Base-by-base conservation (phyloP, 1,139 yeast genomes). In the Debaryomyces coudertii region DNA sequence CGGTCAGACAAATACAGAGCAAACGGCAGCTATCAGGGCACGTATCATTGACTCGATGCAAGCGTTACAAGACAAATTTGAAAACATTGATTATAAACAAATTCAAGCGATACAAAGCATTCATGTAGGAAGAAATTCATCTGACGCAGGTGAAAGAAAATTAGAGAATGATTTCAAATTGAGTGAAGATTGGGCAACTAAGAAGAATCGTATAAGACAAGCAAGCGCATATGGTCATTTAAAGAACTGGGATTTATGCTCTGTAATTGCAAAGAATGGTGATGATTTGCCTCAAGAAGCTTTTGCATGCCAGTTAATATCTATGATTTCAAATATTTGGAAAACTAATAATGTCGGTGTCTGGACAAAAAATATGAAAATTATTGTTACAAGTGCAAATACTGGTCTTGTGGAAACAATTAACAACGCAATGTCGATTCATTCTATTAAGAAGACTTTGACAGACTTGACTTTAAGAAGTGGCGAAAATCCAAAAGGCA, bases 231-330 rank as follows among this genome's bases (percentile, higher is more conserved):
- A 75, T 61, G 99, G 99, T 0, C 95, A 90, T 60, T 65, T 87
- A 24, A 87, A 85, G 28, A 88, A 90, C 62, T 93, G 99, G 99
- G 98, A 93, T 50, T 65, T 93, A 33, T 90, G 93, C 55, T 90
- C 97, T 0, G 97, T 92, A 3, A 93, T 93, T 61, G 97, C 93
- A 7, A 93, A 93, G 60, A 92, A 96, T 42, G 99, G 99, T 25
- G 93, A 88, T 58, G 99, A 93, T 64, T 66, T 93, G 44, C 88
- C 97, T 16, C 99, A 93, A 62, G 99, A 93, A 62, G 97, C 99
- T 0, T 90, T 93, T 73, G 99, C 99, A 0, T 90, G 97, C 54
- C 99, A 93, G 61, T 65, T 93, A 31, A 92, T 93, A 41, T 84
- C 87, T 46, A 85, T 96, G 37, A 88, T 92, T 66, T 85, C 95